Conservation (phyloP, 2,329 filamentous ascomycete genomes). For the Fusarium devonianum region DNA sequence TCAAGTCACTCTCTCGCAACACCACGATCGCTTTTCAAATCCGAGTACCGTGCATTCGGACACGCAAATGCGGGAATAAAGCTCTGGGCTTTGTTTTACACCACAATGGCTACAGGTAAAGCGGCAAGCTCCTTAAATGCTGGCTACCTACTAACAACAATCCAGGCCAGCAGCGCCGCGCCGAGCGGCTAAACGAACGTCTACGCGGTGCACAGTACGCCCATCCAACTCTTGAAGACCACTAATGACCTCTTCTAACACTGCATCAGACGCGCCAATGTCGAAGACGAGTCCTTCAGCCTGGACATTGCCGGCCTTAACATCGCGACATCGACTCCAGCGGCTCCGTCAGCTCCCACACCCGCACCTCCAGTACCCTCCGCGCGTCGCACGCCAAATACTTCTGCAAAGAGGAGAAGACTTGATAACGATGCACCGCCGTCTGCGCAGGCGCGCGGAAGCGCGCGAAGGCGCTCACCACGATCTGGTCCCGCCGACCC, state of each 20-base stretch:
- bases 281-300: constrained; percentile 67
- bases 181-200: constrained; percentile 69
- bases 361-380: constrained; percentile 36
- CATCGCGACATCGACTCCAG: constrained; percentile 34
- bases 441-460: constrained; percentile 14
- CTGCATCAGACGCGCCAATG: constrained; percentile 57
- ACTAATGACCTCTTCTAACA: not conserved
- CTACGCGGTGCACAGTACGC: constrained; percentile 70
- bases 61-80: constrained; percentile 13
- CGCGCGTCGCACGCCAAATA: constrained; percentile 54
- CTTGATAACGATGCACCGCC: constrained; percentile 40
- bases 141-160: constrained; percentile 13
- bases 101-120: constrained; percentile 49
- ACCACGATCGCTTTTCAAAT: not conserved
- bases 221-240: rapidly evolving
- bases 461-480: constrained; percentile 28
- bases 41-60: not conserved
- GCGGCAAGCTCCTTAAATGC: not conserved
- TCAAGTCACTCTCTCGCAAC: constrained; percentile 8
- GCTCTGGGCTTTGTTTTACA: not conserved
- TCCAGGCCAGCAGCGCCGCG: constrained; percentile 57
- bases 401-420: constrained; percentile 57
- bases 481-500: constrained; percentile 34
- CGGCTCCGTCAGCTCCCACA: constrained; percentile 35
- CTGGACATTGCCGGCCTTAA: constrained; percentile 57